A percentile compares a stretch with the other conserved stretches of the same genome.
Conservation (phyloP, 345 rosid genomes). For the Geranium brycei region DNA sequence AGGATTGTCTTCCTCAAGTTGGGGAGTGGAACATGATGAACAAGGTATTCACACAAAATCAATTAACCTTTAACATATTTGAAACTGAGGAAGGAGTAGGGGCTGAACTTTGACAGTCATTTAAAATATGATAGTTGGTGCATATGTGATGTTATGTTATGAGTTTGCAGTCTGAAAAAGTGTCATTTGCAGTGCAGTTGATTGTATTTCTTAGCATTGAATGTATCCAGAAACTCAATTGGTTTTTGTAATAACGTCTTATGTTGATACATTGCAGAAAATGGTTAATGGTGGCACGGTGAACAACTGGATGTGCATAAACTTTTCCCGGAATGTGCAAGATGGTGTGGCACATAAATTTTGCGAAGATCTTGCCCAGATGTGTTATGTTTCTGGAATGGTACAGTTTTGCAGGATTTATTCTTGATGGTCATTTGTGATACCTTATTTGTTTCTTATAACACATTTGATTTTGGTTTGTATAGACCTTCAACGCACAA, state of each 20-base stretch:
- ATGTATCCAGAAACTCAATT: no score
- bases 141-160: no score
- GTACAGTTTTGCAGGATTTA: constrained; percentile 20
- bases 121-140: not conserved
- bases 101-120: not conserved
- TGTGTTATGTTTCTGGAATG: constrained; percentile 81
- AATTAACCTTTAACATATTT: not conserved
- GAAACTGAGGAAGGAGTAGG: no score
- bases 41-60: constrained; percentile 33
- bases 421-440: not conserved
- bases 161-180: no score
- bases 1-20: constrained; percentile 71
- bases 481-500: constrained; percentile 56
- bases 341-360: constrained; percentile 54
- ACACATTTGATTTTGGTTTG: constrained; percentile 6
- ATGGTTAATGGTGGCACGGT: constrained; percentile 95
- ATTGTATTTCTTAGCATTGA: no score
- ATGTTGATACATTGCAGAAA: constrained; percentile 39
- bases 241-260: not conserved
- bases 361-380: constrained; percentile 76
- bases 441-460: constrained; percentile 5
- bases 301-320: constrained; percentile 73
- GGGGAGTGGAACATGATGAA: constrained; percentile 99
- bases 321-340: constrained; percentile 65
- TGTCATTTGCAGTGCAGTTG: no score